Evolutionary conservation across 345 rosid genomes (phyloP).

Genomic region (Schrenkiella parvula): DNA sequence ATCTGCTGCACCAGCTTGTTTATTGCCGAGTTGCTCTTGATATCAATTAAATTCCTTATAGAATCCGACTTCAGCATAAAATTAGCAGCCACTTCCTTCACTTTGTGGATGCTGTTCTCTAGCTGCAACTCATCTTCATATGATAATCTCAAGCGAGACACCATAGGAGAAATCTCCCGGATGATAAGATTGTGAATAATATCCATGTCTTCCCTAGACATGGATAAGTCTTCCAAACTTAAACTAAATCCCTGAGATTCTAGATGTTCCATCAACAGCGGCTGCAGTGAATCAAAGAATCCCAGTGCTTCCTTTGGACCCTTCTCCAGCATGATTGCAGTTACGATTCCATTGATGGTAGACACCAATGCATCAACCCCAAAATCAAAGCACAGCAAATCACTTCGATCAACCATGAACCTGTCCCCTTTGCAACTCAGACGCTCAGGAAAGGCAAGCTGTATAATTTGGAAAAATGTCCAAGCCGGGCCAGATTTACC

Average conservation of each 20-base stretch:
- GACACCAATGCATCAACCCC: constrained; percentile 43
- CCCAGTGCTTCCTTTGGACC: constrained; percentile 65
- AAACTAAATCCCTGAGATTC: constrained; percentile 67
- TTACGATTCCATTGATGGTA: constrained; percentile 53
- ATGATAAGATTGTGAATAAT: constrained; percentile 36
- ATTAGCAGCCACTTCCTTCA: constrained; percentile 45
- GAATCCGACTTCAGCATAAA: constrained; percentile 58
- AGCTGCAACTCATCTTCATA: constrained; percentile 74
- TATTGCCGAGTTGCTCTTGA: constrained; percentile 72
- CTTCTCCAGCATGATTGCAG: constrained; percentile 63
- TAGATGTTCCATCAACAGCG: constrained; percentile 75
- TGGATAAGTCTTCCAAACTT: constrained; percentile 62
- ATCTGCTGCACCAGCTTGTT: constrained; percentile 76
- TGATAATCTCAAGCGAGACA: constrained; percentile 50
- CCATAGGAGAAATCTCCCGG: constrained; percentile 47
- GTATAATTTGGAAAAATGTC: constrained; percentile 77
- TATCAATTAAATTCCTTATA: constrained; percentile 64
- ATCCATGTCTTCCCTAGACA: constrained; percentile 41
- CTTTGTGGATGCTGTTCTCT: constrained; percentile 54
- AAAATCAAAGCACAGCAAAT: constrained; percentile 46
- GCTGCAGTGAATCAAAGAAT: constrained; percentile 75
- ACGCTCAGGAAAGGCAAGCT: constrained; percentile 59
- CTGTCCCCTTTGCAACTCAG: constrained; percentile 58
- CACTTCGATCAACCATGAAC: constrained; percentile 55
- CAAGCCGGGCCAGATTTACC: constrained; percentile 41